Conservation (phyloP, 331 rosid species). For the Malus hybrid region DNA sequence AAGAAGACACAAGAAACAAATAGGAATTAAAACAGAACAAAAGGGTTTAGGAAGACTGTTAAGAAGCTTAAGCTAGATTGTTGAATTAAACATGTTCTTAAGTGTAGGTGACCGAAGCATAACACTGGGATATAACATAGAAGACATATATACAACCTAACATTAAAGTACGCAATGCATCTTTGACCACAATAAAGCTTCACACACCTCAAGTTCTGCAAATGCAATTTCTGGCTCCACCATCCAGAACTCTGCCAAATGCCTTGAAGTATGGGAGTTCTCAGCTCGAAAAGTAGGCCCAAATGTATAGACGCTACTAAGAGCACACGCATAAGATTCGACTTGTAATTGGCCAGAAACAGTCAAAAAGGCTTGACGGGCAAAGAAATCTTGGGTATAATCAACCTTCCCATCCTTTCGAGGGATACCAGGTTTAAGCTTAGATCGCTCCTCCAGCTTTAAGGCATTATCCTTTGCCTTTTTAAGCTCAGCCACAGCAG, state of each 20-base stretch:
- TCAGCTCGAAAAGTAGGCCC: slow-evolving; percentile 98
- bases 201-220: slow-evolving; percentile 74
- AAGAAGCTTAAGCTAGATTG: neutral
- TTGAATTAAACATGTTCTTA: neutral
- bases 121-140: neutral
- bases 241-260: slow-evolving; percentile 99
- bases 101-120: neutral
- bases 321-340: slow-evolving; percentile 78
- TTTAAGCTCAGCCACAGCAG: slow-evolving; percentile 64
- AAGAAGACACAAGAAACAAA: neutral
- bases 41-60: neutral
- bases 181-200: neutral
- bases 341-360: slow-evolving; percentile 98
- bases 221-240: slow-evolving; percentile 97
- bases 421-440: slow-evolving; percentile 77
- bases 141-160: neutral
- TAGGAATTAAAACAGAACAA: neutral
- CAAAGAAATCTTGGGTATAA: slow-evolving; percentile 75
- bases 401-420: slow-evolving; percentile 82
- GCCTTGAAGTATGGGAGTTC: slow-evolving; percentile 94
- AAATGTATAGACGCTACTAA: slow-evolving; percentile 82
- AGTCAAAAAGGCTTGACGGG: slow-evolving; percentile 93
- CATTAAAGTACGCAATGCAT: neutral
- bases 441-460: slow-evolving; percentile 75
- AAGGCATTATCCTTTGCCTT: slow-evolving; percentile 55